phyloP scores from a whole-genome alignment of 2,329 filamentous ascomycete genomes.

The Ceratocystis huliohia region DNA sequence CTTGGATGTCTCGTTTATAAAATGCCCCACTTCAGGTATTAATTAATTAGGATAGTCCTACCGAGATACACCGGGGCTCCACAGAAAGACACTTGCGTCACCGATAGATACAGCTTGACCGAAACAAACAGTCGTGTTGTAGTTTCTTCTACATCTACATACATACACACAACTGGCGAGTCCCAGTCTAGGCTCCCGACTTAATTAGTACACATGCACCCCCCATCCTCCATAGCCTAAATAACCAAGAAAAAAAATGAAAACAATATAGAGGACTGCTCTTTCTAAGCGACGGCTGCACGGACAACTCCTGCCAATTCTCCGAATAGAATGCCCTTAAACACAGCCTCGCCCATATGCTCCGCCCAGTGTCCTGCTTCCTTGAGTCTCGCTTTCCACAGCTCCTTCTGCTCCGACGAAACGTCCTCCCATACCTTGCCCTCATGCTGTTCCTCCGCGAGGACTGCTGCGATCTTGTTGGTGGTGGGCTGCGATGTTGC shows the following conservation, averaged over 20 bases:
- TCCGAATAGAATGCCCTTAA: constrained; percentile 66
- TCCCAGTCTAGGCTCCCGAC: too few species aligned
- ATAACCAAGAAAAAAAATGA: neutral
- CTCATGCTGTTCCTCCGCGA: constrained; percentile 37
- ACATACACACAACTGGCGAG: too few species aligned
- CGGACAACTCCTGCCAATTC: constrained; percentile 54
- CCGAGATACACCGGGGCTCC: too few species aligned
- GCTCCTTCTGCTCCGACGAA: constrained; percentile 44
- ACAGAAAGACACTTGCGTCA: too few species aligned
- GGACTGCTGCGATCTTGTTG: constrained; percentile 27
- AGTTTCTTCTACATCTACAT: too few species aligned
- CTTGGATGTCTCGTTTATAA: too few species aligned
- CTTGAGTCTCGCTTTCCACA: constrained; percentile 57
- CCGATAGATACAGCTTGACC: too few species aligned
- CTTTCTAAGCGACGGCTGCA: constrained; percentile 33
- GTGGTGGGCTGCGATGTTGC: neutral
- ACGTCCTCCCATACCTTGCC: constrained; percentile 63
- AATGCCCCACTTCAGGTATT: too few species aligned
- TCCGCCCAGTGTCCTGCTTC: constrained; percentile 69
- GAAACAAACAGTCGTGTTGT: too few species aligned
- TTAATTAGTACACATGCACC: too few species aligned
- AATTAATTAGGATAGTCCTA: too few species aligned
- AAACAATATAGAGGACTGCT: neutral
- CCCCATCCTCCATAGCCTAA: neutral
- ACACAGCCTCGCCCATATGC: constrained; percentile 61